Evolutionary conservation across 805 yeast species (phyloP).

Genomic region (Zygosaccharomyces siamensis): DNA sequence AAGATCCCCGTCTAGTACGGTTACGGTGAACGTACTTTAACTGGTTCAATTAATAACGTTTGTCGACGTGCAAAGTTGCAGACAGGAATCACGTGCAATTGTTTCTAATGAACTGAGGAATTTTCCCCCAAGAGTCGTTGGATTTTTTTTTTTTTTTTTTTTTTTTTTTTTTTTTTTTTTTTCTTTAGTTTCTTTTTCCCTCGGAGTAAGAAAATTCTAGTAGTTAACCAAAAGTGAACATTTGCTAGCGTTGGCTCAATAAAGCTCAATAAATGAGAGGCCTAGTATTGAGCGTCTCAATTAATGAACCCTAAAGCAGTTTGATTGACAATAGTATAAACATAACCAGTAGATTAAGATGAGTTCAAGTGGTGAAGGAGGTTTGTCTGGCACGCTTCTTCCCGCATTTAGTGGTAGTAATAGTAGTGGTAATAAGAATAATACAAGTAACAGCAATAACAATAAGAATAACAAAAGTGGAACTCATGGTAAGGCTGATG

Average conservation of each 20-base stretch:
- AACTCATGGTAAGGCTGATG: background rate
- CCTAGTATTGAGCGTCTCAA: background rate
- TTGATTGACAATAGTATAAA: background rate
- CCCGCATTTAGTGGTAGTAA: slow-evolving; percentile 4
- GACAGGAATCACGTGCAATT: too few relatives aligned
- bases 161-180: background rate
- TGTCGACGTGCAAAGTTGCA: too few relatives aligned
- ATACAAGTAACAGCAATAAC: background rate
- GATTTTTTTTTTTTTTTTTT: background rate
- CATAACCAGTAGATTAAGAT: background rate
- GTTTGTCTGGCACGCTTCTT: slow-evolving; percentile 1
- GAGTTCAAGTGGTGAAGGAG: slow-evolving; percentile 8
- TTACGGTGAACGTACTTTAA: too few relatives aligned
- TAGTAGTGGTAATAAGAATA: background rate
- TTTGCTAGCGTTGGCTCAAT: background rate
- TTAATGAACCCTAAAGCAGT: background rate
- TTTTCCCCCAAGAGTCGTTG: too few relatives aligned
- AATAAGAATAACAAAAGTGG: background rate
- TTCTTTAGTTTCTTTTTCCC: background rate
- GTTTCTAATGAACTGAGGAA: too few relatives aligned
- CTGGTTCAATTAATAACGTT: too few relatives aligned
- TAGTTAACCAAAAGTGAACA: background rate
- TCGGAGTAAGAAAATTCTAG: slow-evolving; percentile 4
- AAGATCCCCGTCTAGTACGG: too few relatives aligned
- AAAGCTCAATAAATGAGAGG: too few relatives aligned